These are phyloP conservation scores for Hygrocybe coccinea DNA, from an alignment of 768 basidiomycete species.

Conservation along the genomic window DNA sequence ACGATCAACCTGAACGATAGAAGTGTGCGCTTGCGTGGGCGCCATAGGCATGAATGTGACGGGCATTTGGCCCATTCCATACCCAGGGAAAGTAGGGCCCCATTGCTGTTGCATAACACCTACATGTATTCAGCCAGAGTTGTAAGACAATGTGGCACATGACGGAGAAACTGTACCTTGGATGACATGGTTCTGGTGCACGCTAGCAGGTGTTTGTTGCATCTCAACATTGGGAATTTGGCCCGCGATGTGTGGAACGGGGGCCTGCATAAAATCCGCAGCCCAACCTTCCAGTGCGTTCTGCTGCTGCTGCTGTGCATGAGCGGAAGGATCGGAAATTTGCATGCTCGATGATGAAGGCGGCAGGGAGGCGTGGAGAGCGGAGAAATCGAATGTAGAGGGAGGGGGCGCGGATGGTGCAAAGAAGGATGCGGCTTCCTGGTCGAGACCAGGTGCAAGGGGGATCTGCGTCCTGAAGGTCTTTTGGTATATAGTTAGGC, in stretches of 20 bases:
- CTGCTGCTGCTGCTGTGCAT: conserved; percentile 22
- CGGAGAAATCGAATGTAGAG: conserved; percentile 52
- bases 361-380: conserved; percentile 49
- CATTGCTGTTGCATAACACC: conserved; percentile 11
- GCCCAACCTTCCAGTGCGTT: conserved; percentile 49
- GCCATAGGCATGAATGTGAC: conserved; percentile 10
- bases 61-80: conserved; percentile 4
- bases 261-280: conserved; percentile 46
- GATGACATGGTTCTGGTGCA: neutral
- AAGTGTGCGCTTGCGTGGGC: conserved; percentile 19
- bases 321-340: conserved; percentile 12
- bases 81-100: conserved; percentile 15
- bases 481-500: conserved; percentile 30
- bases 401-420: conserved; percentile 36
- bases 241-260: conserved; percentile 22
- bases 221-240: conserved; percentile 1
- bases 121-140: neutral
- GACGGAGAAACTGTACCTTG: conserved; percentile 3
- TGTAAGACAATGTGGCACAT: neutral
- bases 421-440: conserved; percentile 73
- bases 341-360: conserved; percentile 12
- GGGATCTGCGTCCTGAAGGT: conserved; percentile 54
- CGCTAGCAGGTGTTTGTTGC: neutral
- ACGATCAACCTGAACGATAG: conserved; percentile 41
- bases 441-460: conserved; percentile 40